Conservation (phyloP, 2,329 filamentous ascomycete genomes). For the Endocalyx cinctus region DNA sequence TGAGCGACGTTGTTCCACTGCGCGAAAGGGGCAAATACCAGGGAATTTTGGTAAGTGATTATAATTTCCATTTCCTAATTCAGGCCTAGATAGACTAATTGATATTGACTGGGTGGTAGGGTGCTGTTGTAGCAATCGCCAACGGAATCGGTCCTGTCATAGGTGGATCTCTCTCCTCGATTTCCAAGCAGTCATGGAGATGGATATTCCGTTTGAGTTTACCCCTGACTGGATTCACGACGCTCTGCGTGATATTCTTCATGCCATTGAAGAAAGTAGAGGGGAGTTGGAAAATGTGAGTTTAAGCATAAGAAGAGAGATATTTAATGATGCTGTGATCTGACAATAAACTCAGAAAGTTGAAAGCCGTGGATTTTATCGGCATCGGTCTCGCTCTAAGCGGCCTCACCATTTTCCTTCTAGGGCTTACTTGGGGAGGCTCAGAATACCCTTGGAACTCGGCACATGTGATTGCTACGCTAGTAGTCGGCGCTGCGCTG, state of each 20-base stretch:
- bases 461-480: constrained; percentile 47
- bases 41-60: constrained; percentile 32
- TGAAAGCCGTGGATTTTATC: constrained; percentile 47
- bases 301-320: too few relatives aligned
- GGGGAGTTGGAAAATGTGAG: constrained; percentile 44
- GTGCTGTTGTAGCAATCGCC: constrained; percentile 47
- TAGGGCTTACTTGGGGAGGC: constrained; percentile 56
- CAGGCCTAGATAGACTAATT: too few relatives aligned
- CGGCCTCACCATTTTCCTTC: constrained; percentile 40
- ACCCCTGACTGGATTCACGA: constrained; percentile 45
- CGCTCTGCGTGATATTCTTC: constrained; percentile 44
- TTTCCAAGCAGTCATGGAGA: constrained; percentile 41
- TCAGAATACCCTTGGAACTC: constrained; percentile 54
- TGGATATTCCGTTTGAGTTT: constrained; percentile 53
- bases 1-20: constrained; percentile 24
- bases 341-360: too few relatives aligned
- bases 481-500: constrained; percentile 44
- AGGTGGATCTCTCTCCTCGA: constrained; percentile 45
- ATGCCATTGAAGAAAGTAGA: constrained; percentile 53
- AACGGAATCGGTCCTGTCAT: constrained; percentile 52
- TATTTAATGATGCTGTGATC: too few relatives aligned
- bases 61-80: too few relatives aligned
- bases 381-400: constrained; percentile 42
- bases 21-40: constrained; percentile 26
- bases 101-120: too few relatives aligned